Conservation (phyloP, 768 basidiomycete genomes). For the Paxillus rubicundulus region DNA sequence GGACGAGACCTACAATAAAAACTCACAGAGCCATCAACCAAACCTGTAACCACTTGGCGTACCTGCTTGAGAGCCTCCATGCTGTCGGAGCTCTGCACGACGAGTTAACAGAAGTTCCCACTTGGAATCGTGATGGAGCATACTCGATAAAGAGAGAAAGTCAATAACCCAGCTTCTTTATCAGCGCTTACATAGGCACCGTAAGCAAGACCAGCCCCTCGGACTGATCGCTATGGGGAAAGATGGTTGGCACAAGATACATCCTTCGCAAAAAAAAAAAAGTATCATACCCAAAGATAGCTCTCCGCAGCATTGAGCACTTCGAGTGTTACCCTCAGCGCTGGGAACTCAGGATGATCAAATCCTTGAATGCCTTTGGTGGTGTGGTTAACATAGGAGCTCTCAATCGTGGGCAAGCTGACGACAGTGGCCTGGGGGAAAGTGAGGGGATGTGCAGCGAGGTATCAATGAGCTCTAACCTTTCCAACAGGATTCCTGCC, state of each 20-base stretch:
- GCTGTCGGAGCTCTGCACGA: conserved; percentile 69
- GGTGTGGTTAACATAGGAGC: conserved; percentile 77
- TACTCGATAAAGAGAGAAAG: conserved; percentile 78
- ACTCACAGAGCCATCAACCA: conserved; percentile 80
- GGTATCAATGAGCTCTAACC: conserved; percentile 38
- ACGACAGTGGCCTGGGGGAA: conserved; percentile 70
- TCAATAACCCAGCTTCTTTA: conserved; percentile 72
- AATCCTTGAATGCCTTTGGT: conserved; percentile 80
- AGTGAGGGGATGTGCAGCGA: neutral
- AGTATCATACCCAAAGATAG: conserved; percentile 76
- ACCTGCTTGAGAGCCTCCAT: conserved; percentile 81
- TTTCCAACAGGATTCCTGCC: conserved; percentile 73
- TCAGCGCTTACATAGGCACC: conserved; percentile 78
- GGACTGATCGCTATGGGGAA: conserved; percentile 69
- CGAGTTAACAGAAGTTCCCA: conserved; percentile 1
- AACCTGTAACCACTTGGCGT: conserved; percentile 67
- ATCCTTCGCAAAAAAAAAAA: neutral
- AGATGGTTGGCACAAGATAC: conserved; percentile 7
- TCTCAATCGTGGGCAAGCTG: conserved; percentile 92
- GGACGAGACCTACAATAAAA: neutral
- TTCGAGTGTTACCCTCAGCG: conserved; percentile 80
- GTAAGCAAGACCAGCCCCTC: conserved; percentile 93
- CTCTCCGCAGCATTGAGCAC: conserved; percentile 92
- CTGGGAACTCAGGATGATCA: conserved; percentile 78
- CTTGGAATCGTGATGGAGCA: conserved; percentile 20